Evolutionary conservation across 495 filamentous ascomycete genomes (phyloP).

Genomic region (Astrothelium macrocarpum): DNA sequence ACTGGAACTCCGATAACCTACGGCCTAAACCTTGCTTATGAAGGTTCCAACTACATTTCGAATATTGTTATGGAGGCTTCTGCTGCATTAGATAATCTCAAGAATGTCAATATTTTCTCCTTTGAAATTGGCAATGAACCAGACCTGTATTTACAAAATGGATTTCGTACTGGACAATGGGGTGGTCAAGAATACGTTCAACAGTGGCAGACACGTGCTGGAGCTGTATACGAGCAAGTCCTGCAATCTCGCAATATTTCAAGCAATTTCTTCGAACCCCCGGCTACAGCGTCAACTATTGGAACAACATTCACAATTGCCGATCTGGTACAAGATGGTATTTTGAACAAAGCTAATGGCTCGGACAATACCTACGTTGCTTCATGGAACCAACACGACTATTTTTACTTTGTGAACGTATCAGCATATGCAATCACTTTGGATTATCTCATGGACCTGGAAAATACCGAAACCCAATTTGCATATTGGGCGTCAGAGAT

Average conservation of each 20-base stretch:
- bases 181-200: conserved; percentile 27
- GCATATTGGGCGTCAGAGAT: conserved; percentile 27
- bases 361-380: conserved; percentile 20
- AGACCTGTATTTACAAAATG: conserved; percentile 31
- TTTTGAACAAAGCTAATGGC: conserved; percentile 16
- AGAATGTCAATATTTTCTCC: conserved; percentile 29
- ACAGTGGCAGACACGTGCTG: conserved; percentile 28
- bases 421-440: conserved; percentile 22
- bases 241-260: conserved; percentile 26
- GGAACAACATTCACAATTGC: conserved; percentile 31
- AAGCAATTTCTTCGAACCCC: conserved; percentile 32
- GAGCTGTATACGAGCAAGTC: conserved; percentile 27
- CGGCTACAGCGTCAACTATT: conserved; percentile 31
- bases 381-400: conserved; percentile 36
- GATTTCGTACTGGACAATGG: conserved; percentile 27
- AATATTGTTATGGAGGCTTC: conserved; percentile 26
- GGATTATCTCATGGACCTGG: conserved; percentile 24
- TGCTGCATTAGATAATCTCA: conserved; percentile 23
- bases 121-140: conserved; percentile 39
- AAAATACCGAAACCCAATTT: conserved; percentile 30
- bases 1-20: conserved; percentile 29
- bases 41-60: conserved; percentile 24
- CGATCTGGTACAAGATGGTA: conserved; percentile 22
- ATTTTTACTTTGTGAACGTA: conserved; percentile 35
- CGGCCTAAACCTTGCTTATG: conserved; percentile 33